Evolutionary conservation across 495 filamentous ascomycete species (phyloP), one percentile per base, ranked within the genome.

Genomic region (Amniculicola lignicola): DNA sequence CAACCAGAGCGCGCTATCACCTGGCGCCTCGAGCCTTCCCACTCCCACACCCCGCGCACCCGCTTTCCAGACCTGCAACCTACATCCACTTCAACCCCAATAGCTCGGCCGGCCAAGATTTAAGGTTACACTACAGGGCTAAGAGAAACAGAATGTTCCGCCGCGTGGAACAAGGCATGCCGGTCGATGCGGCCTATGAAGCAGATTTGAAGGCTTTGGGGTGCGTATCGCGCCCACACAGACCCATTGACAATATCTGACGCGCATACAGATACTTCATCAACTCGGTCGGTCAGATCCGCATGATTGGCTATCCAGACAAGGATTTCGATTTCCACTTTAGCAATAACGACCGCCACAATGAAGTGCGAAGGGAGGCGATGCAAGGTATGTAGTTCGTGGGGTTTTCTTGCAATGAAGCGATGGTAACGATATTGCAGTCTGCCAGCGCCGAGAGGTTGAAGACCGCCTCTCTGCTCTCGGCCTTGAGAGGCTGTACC

Each of bases 321-420:
- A 68, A 79, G 64, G 83, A 82, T 63, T 92, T 88, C 73, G 75
- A 85, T 54, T 94, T 74, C 78, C 86, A 80, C 67, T 69, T 87
- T 57, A 83, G 77, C 67, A 83, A 80, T 51, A 87, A 88, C 68
- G 72, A 77, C 15, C 84, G 89, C 33, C 80, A 78, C 71, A 91
- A 90, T 64, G 79, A 84, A 25, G 73, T 81, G 23, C 82, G 86
- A 40, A 74, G 82, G 6, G 88, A 89, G 54, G 76, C 79, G 18
- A 78, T 91, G 70, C 83, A 91, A 63, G 41, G 59, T 58, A 15
- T 46, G 7, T 15, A 21, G 37, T 22, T 40, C 24, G 40, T 19
- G 53, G n/a, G n/a, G n/a, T n/a, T n/a, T n/a, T n/a, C n/a, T n/a
- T n/a, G n/a, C n/a, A n/a, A n/a, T n/a, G n/a, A n/a, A n/a, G n/a